Conservation (phyloP, 257 asterid species). For the Plantago elongata region DNA sequence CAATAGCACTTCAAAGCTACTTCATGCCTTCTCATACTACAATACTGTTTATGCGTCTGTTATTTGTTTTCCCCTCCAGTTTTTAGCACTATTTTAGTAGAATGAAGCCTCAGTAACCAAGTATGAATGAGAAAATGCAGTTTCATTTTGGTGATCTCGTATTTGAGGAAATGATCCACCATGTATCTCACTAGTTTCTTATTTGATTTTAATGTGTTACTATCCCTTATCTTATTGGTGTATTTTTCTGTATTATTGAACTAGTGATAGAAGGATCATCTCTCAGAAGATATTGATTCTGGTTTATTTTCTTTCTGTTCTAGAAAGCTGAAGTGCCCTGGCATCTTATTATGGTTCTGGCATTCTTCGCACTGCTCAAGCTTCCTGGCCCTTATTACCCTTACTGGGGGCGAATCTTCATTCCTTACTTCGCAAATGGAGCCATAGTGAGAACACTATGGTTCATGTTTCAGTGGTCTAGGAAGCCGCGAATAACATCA, state of each 20-base stretch:
- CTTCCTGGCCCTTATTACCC: conserved; percentile 91
- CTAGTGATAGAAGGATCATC: neutral
- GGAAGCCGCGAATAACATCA: conserved; percentile 39
- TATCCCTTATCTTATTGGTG: neutral
- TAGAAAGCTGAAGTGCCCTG: conserved; percentile 85
- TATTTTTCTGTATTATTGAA: neutral
- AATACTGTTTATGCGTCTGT: too few species aligned
- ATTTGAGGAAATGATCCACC: neutral
- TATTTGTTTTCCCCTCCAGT: too few species aligned
- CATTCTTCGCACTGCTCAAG: conserved; percentile 65
- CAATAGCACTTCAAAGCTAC: too few species aligned
- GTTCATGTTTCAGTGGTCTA: conserved; percentile 67
- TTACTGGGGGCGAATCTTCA: conserved; percentile 84
- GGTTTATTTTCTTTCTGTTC: conserved; percentile 13
- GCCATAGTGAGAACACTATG: conserved; percentile 70
- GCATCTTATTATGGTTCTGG: conserved; percentile 59
- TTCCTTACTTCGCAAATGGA: conserved; percentile 90
- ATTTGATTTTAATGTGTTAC: neutral
- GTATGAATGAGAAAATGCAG: too few species aligned
- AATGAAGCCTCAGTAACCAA: too few species aligned
- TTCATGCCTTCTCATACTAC: too few species aligned
- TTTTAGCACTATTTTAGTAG: too few species aligned
- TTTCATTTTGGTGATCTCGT: too few species aligned
- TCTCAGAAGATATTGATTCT: conserved; percentile 8
- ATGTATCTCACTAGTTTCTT: neutral